phyloP scores from a whole-genome alignment of 371 early-diverging fungal species.

The Mucor sp. region DNA sequence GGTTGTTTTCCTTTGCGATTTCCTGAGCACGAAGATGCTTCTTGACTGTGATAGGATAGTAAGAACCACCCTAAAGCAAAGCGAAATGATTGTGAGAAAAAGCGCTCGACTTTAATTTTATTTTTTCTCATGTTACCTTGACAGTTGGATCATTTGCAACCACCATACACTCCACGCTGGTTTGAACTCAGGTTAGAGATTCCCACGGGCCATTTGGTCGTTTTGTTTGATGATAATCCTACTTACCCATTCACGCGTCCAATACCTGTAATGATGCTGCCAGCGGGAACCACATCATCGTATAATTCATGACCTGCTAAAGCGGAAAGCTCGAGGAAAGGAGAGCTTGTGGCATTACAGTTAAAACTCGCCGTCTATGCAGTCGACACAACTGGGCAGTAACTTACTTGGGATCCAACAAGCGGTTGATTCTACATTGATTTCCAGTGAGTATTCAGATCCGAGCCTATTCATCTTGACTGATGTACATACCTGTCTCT shows the following conservation, averaged over 20 bases:
- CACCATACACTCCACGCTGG: slow-evolving; percentile 91
- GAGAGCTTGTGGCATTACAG: slow-evolving; percentile 55
- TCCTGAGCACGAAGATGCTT: slow-evolving; percentile 99
- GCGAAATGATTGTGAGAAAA: slow-evolving; percentile 27
- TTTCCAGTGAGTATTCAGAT: neutral
- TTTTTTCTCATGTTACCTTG: slow-evolving; percentile 48
- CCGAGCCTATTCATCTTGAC: neutral
- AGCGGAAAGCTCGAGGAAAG: slow-evolving; percentile 95
- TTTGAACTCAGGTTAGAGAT: slow-evolving; percentile 20
- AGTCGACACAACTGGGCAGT: slow-evolving; percentile 5
- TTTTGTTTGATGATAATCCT: neutral
- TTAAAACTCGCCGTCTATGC: neutral
- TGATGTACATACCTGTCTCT: slow-evolving; percentile 77
- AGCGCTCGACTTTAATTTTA: neutral
- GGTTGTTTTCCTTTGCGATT: slow-evolving; percentile 90
- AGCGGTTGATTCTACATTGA: slow-evolving; percentile 69
- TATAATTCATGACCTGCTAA: slow-evolving; percentile 94
- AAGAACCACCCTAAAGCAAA: slow-evolving; percentile 88
- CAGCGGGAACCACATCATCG: slow-evolving; percentile 87
- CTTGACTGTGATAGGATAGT: slow-evolving; percentile 97
- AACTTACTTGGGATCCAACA: slow-evolving; percentile 83
- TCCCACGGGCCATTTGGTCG: slow-evolving; percentile 14
- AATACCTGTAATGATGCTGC: slow-evolving; percentile 96
- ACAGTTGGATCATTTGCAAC: slow-evolving; percentile 96
- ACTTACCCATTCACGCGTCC: slow-evolving; percentile 91